Evolutionary conservation across 768 basidiomycete genomes (phyloP), one percentile per base, ranked within the genome.

Genomic region (Suillus ampliporus): DNA sequence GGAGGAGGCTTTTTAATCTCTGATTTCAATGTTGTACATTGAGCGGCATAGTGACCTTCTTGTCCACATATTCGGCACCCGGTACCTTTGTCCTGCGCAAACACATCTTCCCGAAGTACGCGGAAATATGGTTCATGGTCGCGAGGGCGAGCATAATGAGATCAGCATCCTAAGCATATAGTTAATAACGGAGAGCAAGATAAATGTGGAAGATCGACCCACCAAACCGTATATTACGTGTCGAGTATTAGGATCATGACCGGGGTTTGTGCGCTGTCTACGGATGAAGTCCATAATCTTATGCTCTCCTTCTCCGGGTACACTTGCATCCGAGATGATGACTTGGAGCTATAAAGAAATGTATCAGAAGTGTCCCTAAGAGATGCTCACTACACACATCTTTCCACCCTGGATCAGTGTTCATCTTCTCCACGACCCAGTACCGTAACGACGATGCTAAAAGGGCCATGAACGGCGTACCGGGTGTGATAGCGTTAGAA

Each of bases 271-370:
- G 57, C 97, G 85, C 70, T 97, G 96, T 38, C 96, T 84, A 60
- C 97, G 84, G 66, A 99, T 97, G 74, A 86, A 99, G 74, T 99
- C 97, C 95, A 99, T 98, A 66, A 99, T 98, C 81, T 99, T 99
- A 77, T 99, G 97, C 74, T 99, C 97, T 73, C 97, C 97, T 77
- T 99, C 97, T 68, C 97, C 97, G 1, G 97, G 97, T 14, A 99
- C 97, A 60, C 91, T 89, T 2, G 97, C 94, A 68, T 99, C 97
- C 6, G 97, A 99, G 60, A 99, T 94, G 67, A 99, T 89, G 57
- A 99, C 91, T 83, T 99, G 88, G 44, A 99, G 84, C 95, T 96
- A 67, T 3, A 34, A 28, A 58, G 58, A 10, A 40, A 15, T 38
- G 6, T 10, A 21, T 34, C 50, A 28, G 44, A 31, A 14, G 2